Percentiles rank a stretch among this genome's conserved stretches.
phyloP scores from a whole-genome alignment of 1,284 basidiomycete genomes.

The Singerocomus inundabilis region DNA sequence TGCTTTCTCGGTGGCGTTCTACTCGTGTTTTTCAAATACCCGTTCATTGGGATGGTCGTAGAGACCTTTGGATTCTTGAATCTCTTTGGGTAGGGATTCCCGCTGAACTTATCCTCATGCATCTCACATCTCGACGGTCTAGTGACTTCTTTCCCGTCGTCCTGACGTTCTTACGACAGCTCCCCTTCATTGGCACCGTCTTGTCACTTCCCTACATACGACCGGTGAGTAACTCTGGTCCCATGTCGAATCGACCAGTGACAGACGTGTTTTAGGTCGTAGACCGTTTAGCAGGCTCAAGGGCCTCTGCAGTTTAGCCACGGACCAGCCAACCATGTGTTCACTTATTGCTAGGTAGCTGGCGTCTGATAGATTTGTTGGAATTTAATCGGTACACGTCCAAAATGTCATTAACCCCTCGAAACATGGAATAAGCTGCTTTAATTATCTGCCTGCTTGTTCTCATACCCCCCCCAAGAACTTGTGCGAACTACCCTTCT shows the following conservation, averaged over 20 bases:
- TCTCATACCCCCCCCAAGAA: conserved; percentile 6
- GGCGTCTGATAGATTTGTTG: conserved; percentile 11
- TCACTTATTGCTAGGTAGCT: conserved; percentile 11
- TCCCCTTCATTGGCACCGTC: conserved; percentile 89
- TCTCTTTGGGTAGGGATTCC: conserved; percentile 84
- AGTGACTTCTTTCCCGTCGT: conserved; percentile 99
- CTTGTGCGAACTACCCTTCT: conserved; percentile 8
- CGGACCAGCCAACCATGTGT: background rate
- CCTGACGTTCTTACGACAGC: conserved; percentile 91
- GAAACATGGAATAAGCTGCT: conserved; percentile 1
- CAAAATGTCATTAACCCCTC: conserved; percentile 1
- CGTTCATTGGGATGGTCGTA: conserved; percentile 89
- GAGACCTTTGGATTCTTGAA: conserved; percentile 97
- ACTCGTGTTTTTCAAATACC: conserved; percentile 89
- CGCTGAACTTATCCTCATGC: background rate
- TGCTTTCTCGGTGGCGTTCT: conserved; percentile 91
- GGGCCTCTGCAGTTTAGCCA: conserved; percentile 68
- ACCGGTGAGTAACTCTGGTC: conserved; percentile 44
- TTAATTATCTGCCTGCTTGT: background rate
- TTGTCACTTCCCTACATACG: conserved; percentile 86
- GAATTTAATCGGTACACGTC: conserved; percentile 19
- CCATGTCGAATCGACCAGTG: conserved; percentile 5
- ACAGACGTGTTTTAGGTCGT: conserved; percentile 47
- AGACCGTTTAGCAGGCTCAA: conserved; percentile 73
- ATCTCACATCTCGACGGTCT: conserved; percentile 19